Evolutionary conservation across 2,329 filamentous ascomycete species (phyloP).

Genomic region (Talaromyces sp.): DNA sequence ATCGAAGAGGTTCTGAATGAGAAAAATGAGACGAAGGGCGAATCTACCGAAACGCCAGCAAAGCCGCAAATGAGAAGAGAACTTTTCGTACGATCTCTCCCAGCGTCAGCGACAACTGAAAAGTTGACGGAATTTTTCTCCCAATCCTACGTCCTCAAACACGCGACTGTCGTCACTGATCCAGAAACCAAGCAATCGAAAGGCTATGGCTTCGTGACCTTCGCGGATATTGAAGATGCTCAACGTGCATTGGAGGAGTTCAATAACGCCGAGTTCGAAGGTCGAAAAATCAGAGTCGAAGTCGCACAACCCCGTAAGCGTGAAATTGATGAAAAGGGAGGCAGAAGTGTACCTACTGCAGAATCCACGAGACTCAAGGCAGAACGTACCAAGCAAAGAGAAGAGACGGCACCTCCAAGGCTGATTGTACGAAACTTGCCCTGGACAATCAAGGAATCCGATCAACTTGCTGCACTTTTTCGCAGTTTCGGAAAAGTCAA

Average conservation of each 20-base stretch:
- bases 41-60: conserved; percentile 21
- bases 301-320: conserved; percentile 82
- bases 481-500: conserved; percentile 88
- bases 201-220: conserved; percentile 95
- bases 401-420: conserved; percentile 63
- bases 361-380: conserved; percentile 38
- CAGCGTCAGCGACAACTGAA: conserved; percentile 73
- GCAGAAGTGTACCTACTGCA: conserved; percentile 39
- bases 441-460: conserved; percentile 87
- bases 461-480: conserved; percentile 77
- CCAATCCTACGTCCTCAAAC: conserved; percentile 89
- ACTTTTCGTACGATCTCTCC: conserved; percentile 87
- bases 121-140: conserved; percentile 86
- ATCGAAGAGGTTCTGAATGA: conserved; percentile 20
- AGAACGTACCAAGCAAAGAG: conserved; percentile 56
- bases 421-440: conserved; percentile 90
- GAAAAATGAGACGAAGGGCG: conserved; percentile 21
- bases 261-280: conserved; percentile 72
- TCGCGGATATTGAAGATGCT: conserved; percentile 90
- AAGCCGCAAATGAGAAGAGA: conserved; percentile 53
- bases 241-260: conserved; percentile 75
- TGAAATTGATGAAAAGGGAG: conserved; percentile 53
- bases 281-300: conserved; percentile 79
- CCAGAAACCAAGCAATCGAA: conserved; percentile 80
- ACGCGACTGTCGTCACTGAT: conserved; percentile 88